Conservation (phyloP, 176 grass and related monocot genomes). For the Zea mays region Zm-B73-REFERENCE-NAM-5.0 NC_050103.1:153351501-153352000, state of each 20-base stretch:
- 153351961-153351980: neutral
- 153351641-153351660: slow-evolving; percentile 48
- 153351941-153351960: neutral
- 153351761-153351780: slow-evolving; percentile 24
- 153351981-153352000: neutral
- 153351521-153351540: slow-evolving; percentile 17
- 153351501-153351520: slow-evolving; percentile 31
- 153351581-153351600: slow-evolving; percentile 38
- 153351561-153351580: slow-evolving; percentile 41
- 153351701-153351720: slow-evolving; percentile 23
- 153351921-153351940: neutral
- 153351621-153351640: slow-evolving; percentile 25
- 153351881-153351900: neutral
- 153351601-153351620: slow-evolving; percentile 40
- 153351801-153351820: slow-evolving; percentile 12
- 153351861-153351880: neutral
- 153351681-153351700: slow-evolving; percentile 42
- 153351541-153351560: slow-evolving; percentile 38
- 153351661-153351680: slow-evolving; percentile 31
- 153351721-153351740: slow-evolving; percentile 3
- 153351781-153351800: slow-evolving; percentile 19
- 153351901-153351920: neutral
- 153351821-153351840: slow-evolving; percentile 31
- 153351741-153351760: slow-evolving; percentile 15
- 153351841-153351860: neutral